phyloP scores from a whole-genome alignment of 495 filamentous ascomycete genomes.

The Podospora bellae-mahoneyi region DNA sequence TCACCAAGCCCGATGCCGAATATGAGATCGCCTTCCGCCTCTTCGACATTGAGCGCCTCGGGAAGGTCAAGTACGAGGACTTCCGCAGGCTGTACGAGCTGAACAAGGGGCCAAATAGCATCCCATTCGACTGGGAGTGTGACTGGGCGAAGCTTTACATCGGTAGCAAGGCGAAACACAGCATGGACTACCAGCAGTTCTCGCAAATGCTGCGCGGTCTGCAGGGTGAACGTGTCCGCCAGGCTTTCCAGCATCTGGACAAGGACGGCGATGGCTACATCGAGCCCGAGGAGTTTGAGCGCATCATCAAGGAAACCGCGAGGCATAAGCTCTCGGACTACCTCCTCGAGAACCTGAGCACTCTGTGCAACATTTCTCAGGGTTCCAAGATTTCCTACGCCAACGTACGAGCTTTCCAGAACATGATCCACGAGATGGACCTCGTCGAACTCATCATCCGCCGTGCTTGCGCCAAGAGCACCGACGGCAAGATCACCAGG shows the following conservation, averaged over 20 bases:
- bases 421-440: conserved; percentile 96
- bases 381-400: conserved; percentile 95
- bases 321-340: conserved; percentile 97
- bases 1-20: conserved; percentile 92
- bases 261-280: conserved; percentile 96
- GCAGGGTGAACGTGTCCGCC: conserved; percentile 90
- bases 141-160: conserved; percentile 97
- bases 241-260: conserved; percentile 90
- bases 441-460: conserved; percentile 88
- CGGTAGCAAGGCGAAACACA: conserved; percentile 77
- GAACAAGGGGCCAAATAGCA: conserved; percentile 74
- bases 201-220: conserved; percentile 95
- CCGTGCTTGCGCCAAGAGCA: conserved; percentile 76
- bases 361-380: conserved; percentile 89
- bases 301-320: conserved; percentile 91
- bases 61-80: conserved; percentile 80
- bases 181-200: conserved; percentile 94
- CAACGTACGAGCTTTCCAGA: conserved; percentile 95
- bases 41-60: conserved; percentile 80
- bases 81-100: conserved; percentile 76
- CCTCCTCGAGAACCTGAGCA: conserved; percentile 86
- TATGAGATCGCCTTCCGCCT: conserved; percentile 98
- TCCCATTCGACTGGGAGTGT: conserved; percentile 95
- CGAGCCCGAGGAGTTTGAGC: conserved; percentile 90
- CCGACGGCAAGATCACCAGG: conserved; percentile 87